Conservation (phyloP, 371 early-diverging fungal genomes). For the Mucor velutinosus region DNA sequence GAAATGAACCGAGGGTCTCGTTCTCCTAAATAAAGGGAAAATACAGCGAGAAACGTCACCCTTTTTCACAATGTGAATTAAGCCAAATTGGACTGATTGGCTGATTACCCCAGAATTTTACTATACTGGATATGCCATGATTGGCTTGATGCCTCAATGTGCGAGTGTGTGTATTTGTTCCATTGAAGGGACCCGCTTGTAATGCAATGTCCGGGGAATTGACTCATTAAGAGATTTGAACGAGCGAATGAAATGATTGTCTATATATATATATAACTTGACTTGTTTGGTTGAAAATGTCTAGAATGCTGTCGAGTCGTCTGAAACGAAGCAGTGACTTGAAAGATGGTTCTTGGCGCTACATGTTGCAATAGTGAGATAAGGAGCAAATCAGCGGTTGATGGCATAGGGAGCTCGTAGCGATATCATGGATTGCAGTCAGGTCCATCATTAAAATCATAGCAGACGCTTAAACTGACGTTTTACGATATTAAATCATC, state of each 20-base stretch:
- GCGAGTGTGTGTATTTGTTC: background rate
- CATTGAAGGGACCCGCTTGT: background rate
- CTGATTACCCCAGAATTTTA: constrained; percentile 3
- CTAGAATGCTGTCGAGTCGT: background rate
- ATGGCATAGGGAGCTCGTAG: background rate
- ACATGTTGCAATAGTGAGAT: background rate
- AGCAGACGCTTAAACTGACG: background rate
- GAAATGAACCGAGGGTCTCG: constrained; percentile 4
- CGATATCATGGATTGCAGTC: background rate
- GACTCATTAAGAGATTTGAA: background rate
- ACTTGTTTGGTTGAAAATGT: background rate
- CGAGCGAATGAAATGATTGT: background rate
- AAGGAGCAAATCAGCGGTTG: background rate
- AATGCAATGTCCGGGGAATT: background rate
- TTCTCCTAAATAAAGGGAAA: background rate
- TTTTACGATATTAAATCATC: background rate
- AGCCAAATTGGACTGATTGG: background rate
- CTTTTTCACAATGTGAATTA: background rate
- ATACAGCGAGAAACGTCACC: constrained; percentile 6
- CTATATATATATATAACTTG: background rate
- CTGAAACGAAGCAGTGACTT: background rate
- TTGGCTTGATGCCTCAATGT: background rate
- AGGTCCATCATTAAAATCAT: background rate
- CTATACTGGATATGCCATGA: background rate
- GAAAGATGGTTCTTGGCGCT: background rate